phyloP scores from a whole-genome alignment of 768 basidiomycete genomes.

The Lactifluus subvellereus region DNA sequence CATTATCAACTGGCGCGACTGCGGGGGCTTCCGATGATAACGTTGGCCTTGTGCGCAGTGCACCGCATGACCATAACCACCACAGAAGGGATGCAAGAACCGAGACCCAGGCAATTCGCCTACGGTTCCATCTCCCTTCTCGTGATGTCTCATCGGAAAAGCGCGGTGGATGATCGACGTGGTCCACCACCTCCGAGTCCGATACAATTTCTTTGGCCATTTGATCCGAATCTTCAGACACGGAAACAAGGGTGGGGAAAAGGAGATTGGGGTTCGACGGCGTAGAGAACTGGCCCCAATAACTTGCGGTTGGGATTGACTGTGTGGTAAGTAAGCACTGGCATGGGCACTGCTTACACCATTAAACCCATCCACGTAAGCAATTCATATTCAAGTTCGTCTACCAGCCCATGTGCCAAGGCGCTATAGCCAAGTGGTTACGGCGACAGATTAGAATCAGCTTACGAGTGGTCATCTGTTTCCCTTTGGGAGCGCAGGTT shows the following conservation, averaged over 20 bases:
- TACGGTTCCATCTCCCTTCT: background rate
- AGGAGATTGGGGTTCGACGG: background rate
- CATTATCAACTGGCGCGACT: slow-evolving; percentile 27
- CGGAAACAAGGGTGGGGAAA: background rate
- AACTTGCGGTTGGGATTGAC: background rate
- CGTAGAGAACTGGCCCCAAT: background rate
- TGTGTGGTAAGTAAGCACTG: no score
- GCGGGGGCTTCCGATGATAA: slow-evolving; percentile 28
- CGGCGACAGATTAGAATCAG: slow-evolving; percentile 65
- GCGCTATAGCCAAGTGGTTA: slow-evolving; percentile 80
- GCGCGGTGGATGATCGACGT: background rate
- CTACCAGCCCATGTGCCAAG: slow-evolving; percentile 21
- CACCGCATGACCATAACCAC: slow-evolving; percentile 3
- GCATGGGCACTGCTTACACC: no score
- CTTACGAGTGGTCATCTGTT: slow-evolving; percentile 19
- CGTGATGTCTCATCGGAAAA: background rate
- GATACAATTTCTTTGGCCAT: slow-evolving; percentile 4
- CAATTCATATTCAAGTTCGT: background rate
- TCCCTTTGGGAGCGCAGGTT: slow-evolving; percentile 26
- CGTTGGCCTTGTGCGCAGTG: slow-evolving; percentile 30
- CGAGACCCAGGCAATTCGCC: background rate
- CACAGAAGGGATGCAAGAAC: background rate
- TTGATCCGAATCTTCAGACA: background rate
- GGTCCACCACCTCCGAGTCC: background rate
- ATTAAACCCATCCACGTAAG: background rate